Evolutionary conservation across 768 basidiomycete species (phyloP).

Genomic region (Mycena indigotica): DNA sequence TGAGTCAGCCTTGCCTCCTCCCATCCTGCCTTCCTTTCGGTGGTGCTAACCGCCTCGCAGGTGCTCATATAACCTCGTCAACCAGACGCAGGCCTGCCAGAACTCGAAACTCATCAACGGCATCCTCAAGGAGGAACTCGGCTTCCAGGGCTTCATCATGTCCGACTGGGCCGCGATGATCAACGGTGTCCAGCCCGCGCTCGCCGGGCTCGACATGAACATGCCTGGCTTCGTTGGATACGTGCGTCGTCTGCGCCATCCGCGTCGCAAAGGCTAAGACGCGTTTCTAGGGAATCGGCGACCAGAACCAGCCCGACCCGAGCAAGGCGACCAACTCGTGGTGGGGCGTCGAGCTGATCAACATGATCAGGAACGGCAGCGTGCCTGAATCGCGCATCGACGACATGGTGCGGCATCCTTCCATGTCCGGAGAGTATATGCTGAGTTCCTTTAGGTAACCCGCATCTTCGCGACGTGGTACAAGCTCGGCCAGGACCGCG

Average conservation of each 20-base stretch:
- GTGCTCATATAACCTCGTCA: constrained; percentile 34
- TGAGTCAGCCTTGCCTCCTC: background rate
- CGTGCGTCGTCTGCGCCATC: too few relatives aligned
- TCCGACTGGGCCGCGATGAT: constrained; percentile 53
- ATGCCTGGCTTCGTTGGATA: constrained; percentile 39
- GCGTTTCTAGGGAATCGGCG: too few relatives aligned
- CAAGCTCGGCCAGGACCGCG: too few relatives aligned
- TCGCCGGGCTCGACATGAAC: constrained; percentile 12
- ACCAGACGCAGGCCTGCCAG: constrained; percentile 51
- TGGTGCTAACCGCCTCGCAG: background rate
- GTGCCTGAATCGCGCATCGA: constrained; percentile 49
- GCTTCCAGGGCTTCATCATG: constrained; percentile 41
- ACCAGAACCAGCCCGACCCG: constrained; percentile 12
- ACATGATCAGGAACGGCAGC: constrained; percentile 47
- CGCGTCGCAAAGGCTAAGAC: too few relatives aligned
- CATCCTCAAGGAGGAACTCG: constrained; percentile 49
- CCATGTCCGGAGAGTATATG: too few relatives aligned
- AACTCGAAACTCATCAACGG: constrained; percentile 43
- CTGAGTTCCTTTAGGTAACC: too few relatives aligned
- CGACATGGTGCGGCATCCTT: constrained; percentile 48
- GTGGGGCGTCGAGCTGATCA: constrained; percentile 33
- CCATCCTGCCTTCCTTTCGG: background rate
- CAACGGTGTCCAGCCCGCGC: constrained; percentile 21
- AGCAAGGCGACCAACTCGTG: constrained; percentile 13
- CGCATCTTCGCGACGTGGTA: too few relatives aligned